A percentile compares a stretch with the other conserved stretches of the same genome.
Evolutionary conservation across 768 basidiomycete species (phyloP).

Genomic region (Amanita brunnescens): DNA sequence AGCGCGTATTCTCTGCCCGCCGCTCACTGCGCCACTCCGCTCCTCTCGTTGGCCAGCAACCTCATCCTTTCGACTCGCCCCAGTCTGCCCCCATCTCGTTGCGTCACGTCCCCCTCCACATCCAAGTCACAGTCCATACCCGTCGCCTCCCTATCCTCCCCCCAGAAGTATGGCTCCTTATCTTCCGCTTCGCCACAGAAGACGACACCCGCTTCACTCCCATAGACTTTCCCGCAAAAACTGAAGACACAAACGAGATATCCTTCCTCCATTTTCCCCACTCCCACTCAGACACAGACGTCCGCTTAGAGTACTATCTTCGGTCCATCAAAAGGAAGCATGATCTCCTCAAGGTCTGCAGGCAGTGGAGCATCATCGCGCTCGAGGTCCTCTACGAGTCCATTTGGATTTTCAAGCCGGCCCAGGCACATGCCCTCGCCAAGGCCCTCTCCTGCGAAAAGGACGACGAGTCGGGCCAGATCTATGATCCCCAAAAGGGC

Average conservation of each 20-base stretch:
- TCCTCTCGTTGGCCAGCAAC: neutral
- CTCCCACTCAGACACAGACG: slow-evolving; percentile 23
- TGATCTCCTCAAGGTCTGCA: slow-evolving; percentile 43
- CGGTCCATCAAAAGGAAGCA: slow-evolving; percentile 40
- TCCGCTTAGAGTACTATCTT: slow-evolving; percentile 36
- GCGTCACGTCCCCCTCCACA: neutral
- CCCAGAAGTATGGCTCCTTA: slow-evolving; percentile 56
- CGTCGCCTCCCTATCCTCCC: slow-evolving; percentile 37
- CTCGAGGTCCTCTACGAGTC: slow-evolving; percentile 57
- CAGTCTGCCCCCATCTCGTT: neutral
- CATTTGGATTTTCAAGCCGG: slow-evolving; percentile 56
- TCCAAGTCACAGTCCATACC: neutral
- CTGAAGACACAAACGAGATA: slow-evolving; percentile 27
- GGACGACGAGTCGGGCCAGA: slow-evolving; percentile 22
- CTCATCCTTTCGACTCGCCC: no score
- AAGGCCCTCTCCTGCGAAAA: slow-evolving; percentile 22
- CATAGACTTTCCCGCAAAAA: slow-evolving; percentile 12
- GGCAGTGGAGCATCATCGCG: slow-evolving; percentile 43
- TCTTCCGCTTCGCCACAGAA: slow-evolving; percentile 49
- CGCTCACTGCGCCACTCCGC: neutral
- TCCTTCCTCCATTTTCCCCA: slow-evolving; percentile 49
- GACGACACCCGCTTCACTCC: slow-evolving; percentile 10
- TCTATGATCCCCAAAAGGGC: slow-evolving; percentile 23
- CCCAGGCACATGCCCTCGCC: slow-evolving; percentile 39
- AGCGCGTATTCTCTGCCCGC: neutral